Evolutionary conservation across 176 grass and related monocot species (phyloP).

Genomic region (Chrysopogon serrulatus): DNA sequence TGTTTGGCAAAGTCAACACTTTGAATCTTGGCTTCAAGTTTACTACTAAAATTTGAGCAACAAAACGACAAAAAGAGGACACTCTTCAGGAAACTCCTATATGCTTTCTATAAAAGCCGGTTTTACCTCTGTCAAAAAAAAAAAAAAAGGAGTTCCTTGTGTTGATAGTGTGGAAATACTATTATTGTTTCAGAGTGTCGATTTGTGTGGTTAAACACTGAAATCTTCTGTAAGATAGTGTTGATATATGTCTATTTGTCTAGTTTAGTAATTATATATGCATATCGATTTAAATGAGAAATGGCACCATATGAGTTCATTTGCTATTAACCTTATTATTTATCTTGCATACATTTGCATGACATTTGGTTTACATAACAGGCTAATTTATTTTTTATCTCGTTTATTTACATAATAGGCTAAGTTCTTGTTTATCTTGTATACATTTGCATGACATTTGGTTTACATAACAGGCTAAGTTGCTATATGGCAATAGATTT

Average conservation of each 20-base stretch:
- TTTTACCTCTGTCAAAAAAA: not conserved
- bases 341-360: conserved; percentile 10
- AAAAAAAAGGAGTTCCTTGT: not conserved
- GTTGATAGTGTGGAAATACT: conserved; percentile 9
- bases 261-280: conserved; percentile 6
- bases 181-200: not conserved
- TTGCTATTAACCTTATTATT: not conserved
- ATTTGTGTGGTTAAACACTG: not conserved
- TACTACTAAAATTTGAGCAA: not conserved
- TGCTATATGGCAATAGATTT: conserved; percentile 77
- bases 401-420: too few relatives aligned
- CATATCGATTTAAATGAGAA: not conserved
- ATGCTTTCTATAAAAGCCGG: not conserved
- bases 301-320: not conserved
- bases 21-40: not conserved
- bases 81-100: not conserved
- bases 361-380: conserved; percentile 25
- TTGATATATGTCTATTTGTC: not conserved
- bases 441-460: conserved; percentile 13
- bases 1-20: not conserved
- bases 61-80: not conserved
- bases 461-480: conserved; percentile 61
- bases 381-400: conserved; percentile 72
- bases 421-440: not conserved
- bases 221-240: not conserved